Base-by-base conservation (phyloP, 306 rosid genomes). In the Cajanus cajan region DNA sequence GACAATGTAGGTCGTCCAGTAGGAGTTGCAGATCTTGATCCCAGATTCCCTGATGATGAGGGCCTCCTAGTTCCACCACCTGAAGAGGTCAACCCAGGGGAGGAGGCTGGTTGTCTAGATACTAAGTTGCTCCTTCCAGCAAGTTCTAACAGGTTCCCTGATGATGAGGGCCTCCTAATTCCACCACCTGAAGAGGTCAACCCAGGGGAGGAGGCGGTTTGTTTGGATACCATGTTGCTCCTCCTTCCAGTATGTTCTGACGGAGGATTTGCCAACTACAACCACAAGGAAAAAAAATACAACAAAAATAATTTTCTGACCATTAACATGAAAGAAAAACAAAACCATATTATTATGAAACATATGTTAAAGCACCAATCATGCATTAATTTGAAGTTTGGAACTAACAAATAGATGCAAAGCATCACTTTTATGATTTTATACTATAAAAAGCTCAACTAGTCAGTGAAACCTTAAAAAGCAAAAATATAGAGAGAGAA, bases 1-100 rank as follows among this genome's bases (percentile, higher is more conserved):
- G 85, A 80, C 86, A 89, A 83, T 33, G 93, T 80, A 66, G 93
- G 80, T 4, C 96, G 92, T 73, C 96, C 88, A 73, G 94, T 93
- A 77, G 99, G 97, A 82, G 97, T 91, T 41, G 92, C 89, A 64
- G 94, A 85, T 81, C 98, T 90, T 80, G 94, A 91, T 84, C 97
- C 97, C 57, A 90, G 92, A 75, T 93, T 96, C 50, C 87, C 97
- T 6, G 98, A 88, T 63, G 94, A 93, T 18, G 97, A 83, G 37
- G 90, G 94, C 82, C 94, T 87, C 74, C 96, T 89, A 71, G 77
- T 81, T 72, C 89, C 91, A 44, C 87, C 88, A 86, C 86, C 87
- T 54, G 94, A 90, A 79, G 91, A 78, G 78, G 87, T 90, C 87
- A 90, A 63, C 70, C 88, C 90, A 71, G 94, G 92, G 67, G 97